Evolutionary conservation across 257 asterid genomes (phyloP).

Genomic region (Hygrophila difformis): DNA sequence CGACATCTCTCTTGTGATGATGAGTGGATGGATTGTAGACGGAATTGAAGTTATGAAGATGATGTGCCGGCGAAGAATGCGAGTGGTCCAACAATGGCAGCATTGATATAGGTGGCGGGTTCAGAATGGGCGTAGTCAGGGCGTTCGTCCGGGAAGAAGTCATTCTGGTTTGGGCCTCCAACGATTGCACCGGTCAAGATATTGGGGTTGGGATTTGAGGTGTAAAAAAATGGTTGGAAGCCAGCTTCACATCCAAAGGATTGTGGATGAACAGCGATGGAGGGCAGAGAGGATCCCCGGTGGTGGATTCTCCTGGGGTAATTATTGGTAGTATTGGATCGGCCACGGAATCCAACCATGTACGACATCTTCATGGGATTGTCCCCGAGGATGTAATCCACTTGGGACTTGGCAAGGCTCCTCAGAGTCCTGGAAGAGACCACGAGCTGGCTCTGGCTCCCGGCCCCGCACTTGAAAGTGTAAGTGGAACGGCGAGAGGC

Average conservation of each 20-base stretch:
- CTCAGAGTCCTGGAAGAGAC: constrained; percentile 38
- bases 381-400: constrained; percentile 72
- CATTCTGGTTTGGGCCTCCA: constrained; percentile 84
- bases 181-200: constrained; percentile 53
- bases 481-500: neutral
- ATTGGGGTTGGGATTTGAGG: constrained; percentile 56
- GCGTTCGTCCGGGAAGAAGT: constrained; percentile 63
- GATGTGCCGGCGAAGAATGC: constrained; percentile 50
- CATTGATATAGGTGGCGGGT: constrained; percentile 83
- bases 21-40: too few relatives aligned
- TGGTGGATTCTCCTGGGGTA: constrained; percentile 73
- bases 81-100: constrained; percentile 75
- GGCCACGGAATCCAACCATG: constrained; percentile 78
- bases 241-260: constrained; percentile 57
- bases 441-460: neutral
- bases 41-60: too few relatives aligned
- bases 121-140: constrained; percentile 65
- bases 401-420: constrained; percentile 50
- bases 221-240: constrained; percentile 46
- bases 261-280: constrained; percentile 33
- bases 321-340: too few relatives aligned
- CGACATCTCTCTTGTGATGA: too few relatives aligned
- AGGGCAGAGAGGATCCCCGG: constrained; percentile 76
- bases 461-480: constrained; percentile 50
- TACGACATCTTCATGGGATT: constrained; percentile 78